These are phyloP conservation scores for Lecanicillium sp. DNA, from an alignment of 2,329 filamentous ascomycete species.

Conservation along the genomic window DNA sequence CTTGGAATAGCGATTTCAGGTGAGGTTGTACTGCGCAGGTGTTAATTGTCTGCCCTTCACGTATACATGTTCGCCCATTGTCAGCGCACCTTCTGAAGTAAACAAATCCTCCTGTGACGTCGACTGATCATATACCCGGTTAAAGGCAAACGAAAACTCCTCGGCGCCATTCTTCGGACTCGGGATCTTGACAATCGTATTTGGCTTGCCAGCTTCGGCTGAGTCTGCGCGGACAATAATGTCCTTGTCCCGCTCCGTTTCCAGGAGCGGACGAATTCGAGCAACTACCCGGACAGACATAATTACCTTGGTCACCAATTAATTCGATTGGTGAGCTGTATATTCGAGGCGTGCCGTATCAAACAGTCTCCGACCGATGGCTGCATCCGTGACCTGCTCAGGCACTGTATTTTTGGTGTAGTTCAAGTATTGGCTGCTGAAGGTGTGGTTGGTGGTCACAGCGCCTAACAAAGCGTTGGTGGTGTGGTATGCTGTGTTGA, in stretches of 20 bases:
- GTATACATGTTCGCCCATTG: neutral
- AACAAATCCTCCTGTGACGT: slow-evolving; percentile 84
- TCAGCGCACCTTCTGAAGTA: slow-evolving; percentile 68
- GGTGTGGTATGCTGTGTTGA: slow-evolving; percentile 5
- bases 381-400: slow-evolving; percentile 7
- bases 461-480: neutral
- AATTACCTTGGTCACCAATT: slow-evolving; percentile 9
- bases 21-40: slow-evolving; percentile 68
- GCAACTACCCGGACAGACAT: slow-evolving; percentile 81
- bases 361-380: neutral
- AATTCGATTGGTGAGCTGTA: slow-evolving; percentile 9
- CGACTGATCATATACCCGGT: slow-evolving; percentile 76
- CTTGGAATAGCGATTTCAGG: slow-evolving; percentile 85
- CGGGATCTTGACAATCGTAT: slow-evolving; percentile 74
- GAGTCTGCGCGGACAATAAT: slow-evolving; percentile 68
- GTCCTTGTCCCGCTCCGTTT: slow-evolving; percentile 79
- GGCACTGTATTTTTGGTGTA: slow-evolving; percentile 7
- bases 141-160: slow-evolving; percentile 91
- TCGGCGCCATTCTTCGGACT: slow-evolving; percentile 89
- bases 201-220: slow-evolving; percentile 51
- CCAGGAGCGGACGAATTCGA: slow-evolving; percentile 79
- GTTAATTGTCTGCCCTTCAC: neutral
- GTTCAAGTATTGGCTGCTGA: slow-evolving; percentile 1
- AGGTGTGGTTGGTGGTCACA: too few species aligned
- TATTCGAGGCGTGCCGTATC: neutral